A percentile compares a stretch with the other conserved stretches of the same genome.
phyloP scores from a whole-genome alignment of 2,329 filamentous ascomycete species.

The Plectosphaerella cucumerina region DNA sequence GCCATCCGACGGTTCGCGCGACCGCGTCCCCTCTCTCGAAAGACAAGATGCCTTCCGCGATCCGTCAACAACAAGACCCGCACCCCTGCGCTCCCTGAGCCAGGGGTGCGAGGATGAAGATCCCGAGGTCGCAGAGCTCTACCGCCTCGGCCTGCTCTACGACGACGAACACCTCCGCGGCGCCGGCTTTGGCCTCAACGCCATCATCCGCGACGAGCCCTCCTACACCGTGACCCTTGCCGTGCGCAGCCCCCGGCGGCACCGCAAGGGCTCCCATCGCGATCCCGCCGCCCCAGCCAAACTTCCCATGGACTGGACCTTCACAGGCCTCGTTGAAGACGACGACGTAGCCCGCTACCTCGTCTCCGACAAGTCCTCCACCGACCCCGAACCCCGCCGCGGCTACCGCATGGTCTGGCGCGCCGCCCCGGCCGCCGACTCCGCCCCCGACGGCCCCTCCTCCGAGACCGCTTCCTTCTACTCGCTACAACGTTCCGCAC shows the following conservation, averaged over 20 bases:
- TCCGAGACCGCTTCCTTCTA: slow-evolving; percentile 14
- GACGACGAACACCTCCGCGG: slow-evolving; percentile 32
- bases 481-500: background rate
- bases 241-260: slow-evolving; percentile 26
- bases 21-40: slow-evolving; percentile 34
- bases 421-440: slow-evolving; percentile 32
- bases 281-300: slow-evolving; percentile 14
- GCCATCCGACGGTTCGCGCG: slow-evolving; percentile 28
- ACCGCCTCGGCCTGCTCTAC: slow-evolving; percentile 40
- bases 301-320: slow-evolving; percentile 35
- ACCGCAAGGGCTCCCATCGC: slow-evolving; percentile 9
- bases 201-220: slow-evolving; percentile 32
- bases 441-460: slow-evolving; percentile 26
- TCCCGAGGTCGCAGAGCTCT: slow-evolving; percentile 34
- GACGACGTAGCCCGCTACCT: slow-evolving; percentile 32
- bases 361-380: slow-evolving; percentile 11
- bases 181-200: slow-evolving; percentile 31
- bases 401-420: slow-evolving; percentile 13
- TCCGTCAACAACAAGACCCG: slow-evolving; percentile 26
- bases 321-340: slow-evolving; percentile 36
- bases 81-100: too few relatives aligned
- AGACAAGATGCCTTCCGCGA: slow-evolving; percentile 44
- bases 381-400: slow-evolving; percentile 12
- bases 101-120: slow-evolving; percentile 24
- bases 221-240: slow-evolving; percentile 33